phyloP scores from a whole-genome alignment of 164 flowering plant genomes.

The Houttuynia cordata region DNA sequence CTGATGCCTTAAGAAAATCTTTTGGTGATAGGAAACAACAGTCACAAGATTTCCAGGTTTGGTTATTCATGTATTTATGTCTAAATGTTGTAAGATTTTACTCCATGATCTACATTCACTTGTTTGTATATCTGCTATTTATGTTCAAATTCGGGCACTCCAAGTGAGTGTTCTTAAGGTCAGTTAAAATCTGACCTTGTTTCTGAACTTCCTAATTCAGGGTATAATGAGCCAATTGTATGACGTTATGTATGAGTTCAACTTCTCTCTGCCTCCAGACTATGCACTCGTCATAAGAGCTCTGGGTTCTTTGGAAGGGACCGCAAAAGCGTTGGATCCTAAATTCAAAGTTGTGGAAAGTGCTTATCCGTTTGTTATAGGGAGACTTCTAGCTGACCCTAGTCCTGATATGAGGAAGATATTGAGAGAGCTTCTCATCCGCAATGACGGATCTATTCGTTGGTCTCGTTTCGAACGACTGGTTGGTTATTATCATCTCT shows the following conservation, averaged over 20 bases:
- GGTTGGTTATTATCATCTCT: constrained; percentile 28
- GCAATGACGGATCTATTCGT: constrained; percentile 83
- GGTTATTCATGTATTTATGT: background rate
- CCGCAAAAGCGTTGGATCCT: constrained; percentile 90
- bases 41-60: constrained; percentile 90
- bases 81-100: background rate
- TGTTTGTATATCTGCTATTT: background rate
- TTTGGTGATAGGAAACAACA: constrained; percentile 55
- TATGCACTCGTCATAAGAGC: constrained; percentile 90
- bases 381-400: constrained; percentile 81
- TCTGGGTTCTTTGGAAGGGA: constrained; percentile 93
- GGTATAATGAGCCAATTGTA: constrained; percentile 77
- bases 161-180: background rate
- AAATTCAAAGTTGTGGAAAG: constrained; percentile 83
- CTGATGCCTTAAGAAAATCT: constrained; percentile 64
- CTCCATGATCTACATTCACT: background rate
- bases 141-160: background rate
- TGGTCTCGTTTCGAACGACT: constrained; percentile 91
- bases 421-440: constrained; percentile 71
- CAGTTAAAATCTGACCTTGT: background rate
- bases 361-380: constrained; percentile 90
- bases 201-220: constrained; percentile 25
- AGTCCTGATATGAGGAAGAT: constrained; percentile 95
- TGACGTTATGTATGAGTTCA: constrained; percentile 87
- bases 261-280: constrained; percentile 90